These are phyloP conservation scores for Medicago lupulina DNA, from an alignment of 306 rosid species.

Conservation along the genomic window DNA sequence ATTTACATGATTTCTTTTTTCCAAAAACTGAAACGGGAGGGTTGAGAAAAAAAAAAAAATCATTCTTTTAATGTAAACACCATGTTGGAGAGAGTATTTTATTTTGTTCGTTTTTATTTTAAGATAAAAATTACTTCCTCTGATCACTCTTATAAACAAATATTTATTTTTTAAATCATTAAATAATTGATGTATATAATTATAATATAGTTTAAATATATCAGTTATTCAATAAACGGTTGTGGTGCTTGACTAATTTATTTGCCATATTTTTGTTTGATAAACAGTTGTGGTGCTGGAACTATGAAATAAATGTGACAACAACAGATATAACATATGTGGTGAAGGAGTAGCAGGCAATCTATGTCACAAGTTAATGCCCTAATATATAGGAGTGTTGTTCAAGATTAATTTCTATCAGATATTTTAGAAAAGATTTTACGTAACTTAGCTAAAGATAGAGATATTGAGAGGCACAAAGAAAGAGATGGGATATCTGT, in stretches of 20 bases:
- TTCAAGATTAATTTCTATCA: conserved; percentile 21
- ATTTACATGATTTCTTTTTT: too few species aligned
- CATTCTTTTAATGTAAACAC: too few species aligned
- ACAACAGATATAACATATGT: conserved; percentile 26
- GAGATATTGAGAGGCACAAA: conserved; percentile 13
- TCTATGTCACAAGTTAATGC: conserved; percentile 42
- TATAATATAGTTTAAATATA: too few species aligned
- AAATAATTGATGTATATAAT: too few species aligned
- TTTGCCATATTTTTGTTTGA: conserved; percentile 6
- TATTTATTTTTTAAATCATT: too few species aligned
- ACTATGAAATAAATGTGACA: conserved; percentile 56
- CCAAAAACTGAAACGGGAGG: too few species aligned
- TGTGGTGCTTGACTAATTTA: conserved; percentile 27
- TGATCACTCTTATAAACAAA: too few species aligned
- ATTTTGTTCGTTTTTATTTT: too few species aligned
- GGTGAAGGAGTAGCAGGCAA: conserved; percentile 37
- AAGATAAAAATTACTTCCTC: too few species aligned
- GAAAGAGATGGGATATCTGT: conserved; percentile 29
- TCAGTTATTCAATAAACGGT: too few species aligned
- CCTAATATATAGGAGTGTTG: conserved; percentile 24
- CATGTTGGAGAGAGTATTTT: too few species aligned
- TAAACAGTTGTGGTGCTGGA: conserved; percentile 94
- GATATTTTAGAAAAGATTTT: conserved; percentile 38
- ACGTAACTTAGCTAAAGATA: conserved; percentile 41
- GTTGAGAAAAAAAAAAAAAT: too few species aligned